These are phyloP conservation scores for Cymbopogon citratus DNA, from an alignment of 176 grass and related monocot genomes.

Conservation along the genomic window DNA sequence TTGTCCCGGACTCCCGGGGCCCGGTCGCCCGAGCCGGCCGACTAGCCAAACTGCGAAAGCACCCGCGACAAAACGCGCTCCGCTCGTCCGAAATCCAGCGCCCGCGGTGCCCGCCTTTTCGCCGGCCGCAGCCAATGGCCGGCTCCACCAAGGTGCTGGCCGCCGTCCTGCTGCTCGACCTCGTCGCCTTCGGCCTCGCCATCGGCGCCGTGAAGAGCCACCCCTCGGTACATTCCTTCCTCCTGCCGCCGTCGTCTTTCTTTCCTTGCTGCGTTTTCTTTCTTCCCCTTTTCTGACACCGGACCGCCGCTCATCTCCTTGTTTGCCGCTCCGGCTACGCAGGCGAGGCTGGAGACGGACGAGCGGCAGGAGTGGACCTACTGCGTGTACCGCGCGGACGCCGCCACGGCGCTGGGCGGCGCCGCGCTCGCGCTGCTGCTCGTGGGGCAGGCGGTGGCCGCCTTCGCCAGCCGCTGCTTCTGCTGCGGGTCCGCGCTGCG, in stretches of 20 bases:
- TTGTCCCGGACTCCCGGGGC: background rate
- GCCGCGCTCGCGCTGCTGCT: slow-evolving; percentile 66
- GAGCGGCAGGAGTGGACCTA: slow-evolving; percentile 59
- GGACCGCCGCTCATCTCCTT: background rate
- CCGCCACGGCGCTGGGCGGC: slow-evolving; percentile 58
- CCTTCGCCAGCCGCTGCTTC: slow-evolving; percentile 68
- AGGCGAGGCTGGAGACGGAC: slow-evolving; percentile 69
- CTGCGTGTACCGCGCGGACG: slow-evolving; percentile 74
- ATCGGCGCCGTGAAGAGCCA: slow-evolving; percentile 71
- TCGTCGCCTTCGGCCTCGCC: slow-evolving; percentile 73
- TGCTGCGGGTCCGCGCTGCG: slow-evolving; percentile 64
- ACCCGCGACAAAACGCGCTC: background rate
- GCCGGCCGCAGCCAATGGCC: slow-evolving; percentile 40
- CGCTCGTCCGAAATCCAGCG: background rate
- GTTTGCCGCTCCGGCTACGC: background rate
- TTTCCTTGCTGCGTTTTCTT: background rate
- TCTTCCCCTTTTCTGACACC: background rate
- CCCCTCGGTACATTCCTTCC: slow-evolving; percentile 36
- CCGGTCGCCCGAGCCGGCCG: background rate
- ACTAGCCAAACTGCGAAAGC: background rate
- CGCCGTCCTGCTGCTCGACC: slow-evolving; percentile 47
- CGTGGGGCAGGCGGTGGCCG: slow-evolving; percentile 58
- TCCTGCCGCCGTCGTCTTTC: background rate
- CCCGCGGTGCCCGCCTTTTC: background rate
- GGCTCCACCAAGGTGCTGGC: slow-evolving; percentile 42